phyloP scores from a whole-genome alignment of 1,284 basidiomycete species.

The Moesziomyces parantarcticus region DNA sequence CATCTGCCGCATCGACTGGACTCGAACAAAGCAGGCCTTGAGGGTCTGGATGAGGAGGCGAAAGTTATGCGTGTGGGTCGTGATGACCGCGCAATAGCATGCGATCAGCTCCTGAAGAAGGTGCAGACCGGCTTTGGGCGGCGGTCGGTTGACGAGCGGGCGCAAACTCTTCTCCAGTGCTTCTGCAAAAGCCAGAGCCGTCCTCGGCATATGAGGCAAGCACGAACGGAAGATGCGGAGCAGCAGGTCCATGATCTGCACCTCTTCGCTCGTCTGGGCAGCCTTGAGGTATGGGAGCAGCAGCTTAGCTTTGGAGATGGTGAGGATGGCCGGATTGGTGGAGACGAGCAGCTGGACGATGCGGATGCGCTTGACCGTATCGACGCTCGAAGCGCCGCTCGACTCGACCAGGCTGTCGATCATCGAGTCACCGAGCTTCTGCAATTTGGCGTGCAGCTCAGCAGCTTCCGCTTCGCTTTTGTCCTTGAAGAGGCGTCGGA shows the following conservation, averaged over 20 bases:
- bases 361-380: conserved; percentile 72
- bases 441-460: conserved; percentile 75
- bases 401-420: conserved; percentile 89
- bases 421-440: conserved; percentile 81
- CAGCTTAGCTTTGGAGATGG: conserved; percentile 80
- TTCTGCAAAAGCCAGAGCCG: conserved; percentile 75
- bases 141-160: conserved; percentile 81
- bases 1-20: conserved; percentile 34
- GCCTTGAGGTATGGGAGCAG: conserved; percentile 88
- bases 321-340: conserved; percentile 83
- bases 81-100: conserved; percentile 87
- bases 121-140: conserved; percentile 39
- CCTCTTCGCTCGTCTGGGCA: conserved; percentile 81
- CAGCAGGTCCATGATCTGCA: conserved; percentile 69
- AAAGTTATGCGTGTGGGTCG: conserved; percentile 86
- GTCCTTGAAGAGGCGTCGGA: conserved; percentile 72
- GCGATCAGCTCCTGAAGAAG: conserved; percentile 82
- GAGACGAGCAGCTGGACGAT: conserved; percentile 84
- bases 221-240: conserved; percentile 85
- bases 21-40: conserved; percentile 43
- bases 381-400: conserved; percentile 73
- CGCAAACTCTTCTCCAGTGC: conserved; percentile 86
- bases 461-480: conserved; percentile 49
- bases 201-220: conserved; percentile 78
- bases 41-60: conserved; percentile 77